phyloP scores from a whole-genome alignment of 495 filamentous ascomycete species.

The Darksidea phi region DNA sequence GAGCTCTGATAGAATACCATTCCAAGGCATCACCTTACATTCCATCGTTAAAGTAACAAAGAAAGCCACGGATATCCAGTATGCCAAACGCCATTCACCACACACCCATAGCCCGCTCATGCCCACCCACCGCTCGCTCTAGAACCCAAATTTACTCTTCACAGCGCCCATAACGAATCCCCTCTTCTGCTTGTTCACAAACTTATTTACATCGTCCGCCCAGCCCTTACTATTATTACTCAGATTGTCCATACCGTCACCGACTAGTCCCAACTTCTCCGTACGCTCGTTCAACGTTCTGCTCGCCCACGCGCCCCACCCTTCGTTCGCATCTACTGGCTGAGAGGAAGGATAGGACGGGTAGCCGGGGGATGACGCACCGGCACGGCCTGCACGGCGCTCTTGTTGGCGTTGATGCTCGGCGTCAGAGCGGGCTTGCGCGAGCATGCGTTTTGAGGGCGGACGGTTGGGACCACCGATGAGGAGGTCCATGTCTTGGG shows the following conservation, averaged over 20 bases:
- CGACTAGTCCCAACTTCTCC: conserved; percentile 58
- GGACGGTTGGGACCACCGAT: conserved; percentile 88
- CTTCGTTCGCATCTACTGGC: conserved; percentile 46
- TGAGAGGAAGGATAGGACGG: conserved; percentile 34
- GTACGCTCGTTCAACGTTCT: conserved; percentile 86
- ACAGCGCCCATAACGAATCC: conserved; percentile 65
- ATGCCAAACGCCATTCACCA: no score
- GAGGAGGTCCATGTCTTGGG: conserved; percentile 84
- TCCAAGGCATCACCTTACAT: no score
- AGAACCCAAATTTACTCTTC: conserved; percentile 36
- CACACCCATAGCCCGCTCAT: no score
- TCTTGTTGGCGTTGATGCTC: conserved; percentile 55
- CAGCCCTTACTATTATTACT: conserved; percentile 65
- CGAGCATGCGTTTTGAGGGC: conserved; percentile 73
- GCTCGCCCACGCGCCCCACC: conserved; percentile 70
- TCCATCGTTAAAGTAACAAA: no score
- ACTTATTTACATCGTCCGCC: conserved; percentile 84
- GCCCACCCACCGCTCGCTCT: not conserved
- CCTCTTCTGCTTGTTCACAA: conserved; percentile 78
- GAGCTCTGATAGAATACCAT: no score
- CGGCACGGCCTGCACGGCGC: conserved; percentile 49
- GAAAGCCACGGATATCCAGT: no score
- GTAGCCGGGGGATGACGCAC: conserved; percentile 36
- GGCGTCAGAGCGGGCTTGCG: conserved; percentile 60
- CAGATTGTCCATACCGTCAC: no score